These are phyloP conservation scores for Stentor coeruleus DNA, from an alignment of 73 alveolate species.

Conservation along the genomic window DNA sequence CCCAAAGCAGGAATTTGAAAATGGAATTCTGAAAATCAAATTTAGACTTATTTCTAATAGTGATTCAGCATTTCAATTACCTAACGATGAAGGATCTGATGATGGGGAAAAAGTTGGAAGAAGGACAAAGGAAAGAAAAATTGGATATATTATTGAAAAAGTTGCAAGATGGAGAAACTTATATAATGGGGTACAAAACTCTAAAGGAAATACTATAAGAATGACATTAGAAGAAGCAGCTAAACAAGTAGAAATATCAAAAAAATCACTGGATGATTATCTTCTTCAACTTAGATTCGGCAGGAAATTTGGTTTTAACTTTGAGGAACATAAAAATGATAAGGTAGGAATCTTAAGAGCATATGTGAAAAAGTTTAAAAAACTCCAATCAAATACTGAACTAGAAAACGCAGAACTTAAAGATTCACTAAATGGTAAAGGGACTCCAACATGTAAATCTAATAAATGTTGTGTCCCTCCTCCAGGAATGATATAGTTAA, in stretches of 20 bases:
- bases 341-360: slow-evolving; percentile 94
- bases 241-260: slow-evolving; percentile 73
- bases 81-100: slow-evolving; percentile 18
- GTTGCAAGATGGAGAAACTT: slow-evolving; percentile 96
- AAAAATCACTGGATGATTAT: slow-evolving; percentile 94
- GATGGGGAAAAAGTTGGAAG: slow-evolving; percentile 40
- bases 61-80: background rate
- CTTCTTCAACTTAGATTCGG: slow-evolving; percentile 69
- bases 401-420: background rate
- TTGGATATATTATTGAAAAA: slow-evolving; percentile 93
- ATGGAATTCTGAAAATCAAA: background rate
- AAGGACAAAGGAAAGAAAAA: slow-evolving; percentile 95
- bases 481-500: background rate
- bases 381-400: background rate
- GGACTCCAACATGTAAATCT: slow-evolving; percentile 15
- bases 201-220: slow-evolving; percentile 52
- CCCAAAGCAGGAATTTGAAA: background rate
- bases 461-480: slow-evolving; percentile 24
- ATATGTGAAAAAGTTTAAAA: slow-evolving; percentile 77
- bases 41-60: background rate
- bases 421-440: background rate
- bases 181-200: slow-evolving; percentile 86
- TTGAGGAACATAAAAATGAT: slow-evolving; percentile 93
- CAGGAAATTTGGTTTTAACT: slow-evolving; percentile 89
- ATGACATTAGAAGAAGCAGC: slow-evolving; percentile 93